A percentile compares a stretch with the other conserved stretches of the same genome.
phyloP scores from a whole-genome alignment of 208 protist genomes.

The Crithidia mellificae region DNA sequence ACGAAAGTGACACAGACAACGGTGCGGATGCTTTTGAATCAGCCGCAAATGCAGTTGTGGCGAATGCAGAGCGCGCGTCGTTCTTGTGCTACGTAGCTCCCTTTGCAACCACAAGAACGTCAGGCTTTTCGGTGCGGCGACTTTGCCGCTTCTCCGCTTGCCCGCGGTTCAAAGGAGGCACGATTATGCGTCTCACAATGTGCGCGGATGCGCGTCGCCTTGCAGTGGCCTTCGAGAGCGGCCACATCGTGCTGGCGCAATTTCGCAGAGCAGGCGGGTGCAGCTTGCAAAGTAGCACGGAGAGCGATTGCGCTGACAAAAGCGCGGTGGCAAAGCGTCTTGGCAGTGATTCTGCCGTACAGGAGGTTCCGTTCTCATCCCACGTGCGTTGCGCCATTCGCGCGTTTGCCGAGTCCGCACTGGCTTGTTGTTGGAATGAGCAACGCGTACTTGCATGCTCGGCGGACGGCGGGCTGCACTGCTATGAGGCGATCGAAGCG shows the following conservation, averaged over 20 bases:
- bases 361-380: neutral
- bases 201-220: constrained; percentile 42
- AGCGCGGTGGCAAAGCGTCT: neutral
- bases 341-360: neutral
- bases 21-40: neutral
- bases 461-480: constrained; percentile 68
- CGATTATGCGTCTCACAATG: constrained; percentile 72
- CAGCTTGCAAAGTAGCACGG: neutral
- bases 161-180: constrained; percentile 64
- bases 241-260: constrained; percentile 56
- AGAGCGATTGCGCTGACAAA: neutral
- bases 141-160: constrained; percentile 46
- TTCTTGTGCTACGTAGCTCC: constrained; percentile 30
- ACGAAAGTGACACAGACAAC: neutral
- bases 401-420: constrained; percentile 71
- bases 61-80: constrained; percentile 12
- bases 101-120: neutral
- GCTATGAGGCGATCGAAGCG: constrained; percentile 37
- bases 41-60: neutral
- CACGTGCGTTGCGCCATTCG: constrained; percentile 47
- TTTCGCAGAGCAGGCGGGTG: neutral
- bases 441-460: constrained; percentile 56
- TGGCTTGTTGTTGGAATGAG: constrained; percentile 60
- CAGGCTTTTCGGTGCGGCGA: constrained; percentile 26
- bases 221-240: constrained; percentile 74